Evolutionary conservation across 768 basidiomycete species (phyloP).

Genomic region (Galerina marginata): DNA sequence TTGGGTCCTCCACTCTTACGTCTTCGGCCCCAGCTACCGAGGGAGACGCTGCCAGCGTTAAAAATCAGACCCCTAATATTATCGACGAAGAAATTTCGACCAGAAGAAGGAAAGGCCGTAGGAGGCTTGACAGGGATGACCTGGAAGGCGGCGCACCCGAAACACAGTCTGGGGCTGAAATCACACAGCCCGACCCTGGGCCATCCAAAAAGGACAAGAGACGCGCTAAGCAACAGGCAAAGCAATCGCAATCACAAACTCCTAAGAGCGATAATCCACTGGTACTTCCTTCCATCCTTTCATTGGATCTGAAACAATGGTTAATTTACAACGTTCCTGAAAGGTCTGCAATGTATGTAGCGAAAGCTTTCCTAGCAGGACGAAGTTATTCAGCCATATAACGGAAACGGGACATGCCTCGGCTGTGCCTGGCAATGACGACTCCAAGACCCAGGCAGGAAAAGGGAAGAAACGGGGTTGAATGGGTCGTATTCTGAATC

Average conservation of each 20-base stretch:
- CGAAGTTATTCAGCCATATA: slow-evolving; percentile 78
- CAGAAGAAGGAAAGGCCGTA: slow-evolving; percentile 11
- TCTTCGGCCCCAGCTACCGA: neutral
- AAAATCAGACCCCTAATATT: neutral
- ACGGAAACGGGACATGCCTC: slow-evolving; percentile 72
- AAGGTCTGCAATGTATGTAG: slow-evolving; percentile 73
- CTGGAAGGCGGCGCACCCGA: neutral
- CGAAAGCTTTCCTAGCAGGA: slow-evolving; percentile 66
- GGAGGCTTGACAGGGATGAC: neutral
- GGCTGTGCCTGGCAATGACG: slow-evolving; percentile 30
- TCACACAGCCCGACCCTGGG: slow-evolving; percentile 19
- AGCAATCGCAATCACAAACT: slow-evolving; percentile 28
- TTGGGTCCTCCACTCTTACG: too few species aligned
- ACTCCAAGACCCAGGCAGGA: slow-evolving; percentile 13
- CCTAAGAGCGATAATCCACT: neutral
- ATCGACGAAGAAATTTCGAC: neutral
- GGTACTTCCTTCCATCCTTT: neutral
- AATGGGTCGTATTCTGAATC: slow-evolving; percentile 5
- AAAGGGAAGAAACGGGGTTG: slow-evolving; percentile 25
- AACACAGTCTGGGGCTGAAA: slow-evolving; percentile 5
- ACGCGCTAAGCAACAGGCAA: slow-evolving; percentile 70
- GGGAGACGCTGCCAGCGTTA: neutral
- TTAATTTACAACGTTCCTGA: neutral
- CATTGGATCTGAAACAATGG: neutral
- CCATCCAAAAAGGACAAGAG: slow-evolving; percentile 82